phyloP scores from a whole-genome alignment of 2,329 filamentous ascomycete genomes.

The Ascochyta koolunga region DNA sequence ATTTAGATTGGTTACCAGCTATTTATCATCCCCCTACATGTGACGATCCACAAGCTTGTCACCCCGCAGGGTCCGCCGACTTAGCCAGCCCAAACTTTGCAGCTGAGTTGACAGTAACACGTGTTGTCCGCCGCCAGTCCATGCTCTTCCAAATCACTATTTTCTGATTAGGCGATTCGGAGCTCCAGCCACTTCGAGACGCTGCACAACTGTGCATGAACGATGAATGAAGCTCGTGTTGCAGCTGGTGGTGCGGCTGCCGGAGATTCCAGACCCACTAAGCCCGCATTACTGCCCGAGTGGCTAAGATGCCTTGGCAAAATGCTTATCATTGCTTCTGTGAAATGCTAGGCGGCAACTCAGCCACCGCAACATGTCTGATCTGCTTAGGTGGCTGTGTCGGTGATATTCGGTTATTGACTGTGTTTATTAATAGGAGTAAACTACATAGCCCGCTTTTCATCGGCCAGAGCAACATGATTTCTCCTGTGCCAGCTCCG shows the following conservation, averaged over 20 bases:
- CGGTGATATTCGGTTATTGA: too few species aligned
- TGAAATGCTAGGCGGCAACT: not conserved
- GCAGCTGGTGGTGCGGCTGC: slow-evolving; percentile 4
- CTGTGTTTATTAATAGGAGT: not conserved
- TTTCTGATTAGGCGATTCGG: slow-evolving; percentile 1
- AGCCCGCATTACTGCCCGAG: slow-evolving; percentile 6
- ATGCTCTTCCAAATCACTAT: slow-evolving; percentile 8
- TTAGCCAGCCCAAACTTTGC: not conserved
- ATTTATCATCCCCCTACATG: slow-evolving; percentile 10
- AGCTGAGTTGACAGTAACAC: not conserved
- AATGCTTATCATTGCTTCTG: slow-evolving; percentile 7
- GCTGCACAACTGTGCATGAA: slow-evolving; percentile 12
- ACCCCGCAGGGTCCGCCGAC: slow-evolving; percentile 3
- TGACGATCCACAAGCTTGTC: slow-evolving; percentile 10
- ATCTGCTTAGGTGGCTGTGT: slow-evolving; percentile 2
- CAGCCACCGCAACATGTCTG: slow-evolving; percentile 6
- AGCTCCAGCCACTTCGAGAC: slow-evolving; percentile 15
- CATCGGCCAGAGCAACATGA: not conserved
- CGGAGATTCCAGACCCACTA: slow-evolving; percentile 11
- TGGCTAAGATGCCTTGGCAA: slow-evolving; percentile 9
- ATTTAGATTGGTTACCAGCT: slow-evolving; percentile 1
- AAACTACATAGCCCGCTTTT: not conserved
- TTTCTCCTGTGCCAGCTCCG: not conserved
- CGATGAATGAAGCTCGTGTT: slow-evolving; percentile 13
- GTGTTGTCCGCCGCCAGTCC: not conserved